Evolutionary conservation across 371 early-diverging fungal genomes (phyloP).

Genomic region (Mucor sp.): DNA sequence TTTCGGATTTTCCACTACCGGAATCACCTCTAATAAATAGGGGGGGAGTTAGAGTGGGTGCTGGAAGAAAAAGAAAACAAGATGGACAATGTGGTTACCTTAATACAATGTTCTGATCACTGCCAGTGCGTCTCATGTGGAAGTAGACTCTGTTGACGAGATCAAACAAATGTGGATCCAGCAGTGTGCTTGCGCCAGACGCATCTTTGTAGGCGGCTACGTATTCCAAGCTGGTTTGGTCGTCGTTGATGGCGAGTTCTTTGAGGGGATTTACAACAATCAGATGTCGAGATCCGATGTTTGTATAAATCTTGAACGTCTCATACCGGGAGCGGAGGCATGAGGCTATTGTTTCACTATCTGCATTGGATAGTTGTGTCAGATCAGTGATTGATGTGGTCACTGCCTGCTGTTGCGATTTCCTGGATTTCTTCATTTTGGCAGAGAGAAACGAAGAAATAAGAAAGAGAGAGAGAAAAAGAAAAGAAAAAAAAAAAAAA

Average conservation of each 20-base stretch:
- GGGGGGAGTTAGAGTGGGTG: neutral
- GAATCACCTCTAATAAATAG: conserved; percentile 72
- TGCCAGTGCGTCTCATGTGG: conserved; percentile 82
- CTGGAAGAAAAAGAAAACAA: neutral
- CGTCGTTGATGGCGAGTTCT: conserved; percentile 52
- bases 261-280: conserved; percentile 61
- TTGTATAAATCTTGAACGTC: conserved; percentile 59
- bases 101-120: conserved; percentile 74
- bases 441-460: conserved; percentile 4
- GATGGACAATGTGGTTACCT: conserved; percentile 37
- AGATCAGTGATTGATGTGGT: conserved; percentile 27
- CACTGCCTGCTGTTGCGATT: conserved; percentile 2
- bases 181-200: conserved; percentile 17
- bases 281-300: conserved; percentile 63
- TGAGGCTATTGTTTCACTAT: conserved; percentile 46
- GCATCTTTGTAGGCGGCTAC: conserved; percentile 69
- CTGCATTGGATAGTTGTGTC: conserved; percentile 28
- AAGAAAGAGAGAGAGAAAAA: conserved; percentile 1
- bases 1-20: conserved; percentile 87
- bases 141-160: conserved; percentile 66
- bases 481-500: neutral
- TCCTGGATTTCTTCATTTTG: conserved; percentile 22
- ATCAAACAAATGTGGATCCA: conserved; percentile 85
- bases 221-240: conserved; percentile 72
- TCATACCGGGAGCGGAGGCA: conserved; percentile 54